Conservation (phyloP, 345 rosid genomes). For the Conringia planisiliqua region DNA sequence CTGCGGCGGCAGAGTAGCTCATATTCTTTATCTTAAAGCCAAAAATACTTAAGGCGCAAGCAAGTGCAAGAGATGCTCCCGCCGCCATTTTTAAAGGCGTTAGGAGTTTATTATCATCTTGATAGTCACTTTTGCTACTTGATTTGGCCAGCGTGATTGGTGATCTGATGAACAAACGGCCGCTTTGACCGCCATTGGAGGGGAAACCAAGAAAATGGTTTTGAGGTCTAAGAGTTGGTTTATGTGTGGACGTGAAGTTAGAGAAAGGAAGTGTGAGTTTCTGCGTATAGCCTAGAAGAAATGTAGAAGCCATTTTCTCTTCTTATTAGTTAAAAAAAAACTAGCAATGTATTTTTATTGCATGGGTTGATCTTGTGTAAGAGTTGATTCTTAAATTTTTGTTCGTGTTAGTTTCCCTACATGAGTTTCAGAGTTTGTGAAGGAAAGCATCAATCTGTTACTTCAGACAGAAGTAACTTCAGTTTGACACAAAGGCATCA, state of each 20-base stretch:
- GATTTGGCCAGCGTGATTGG: slow-evolving; percentile 22
- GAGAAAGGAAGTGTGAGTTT: slow-evolving; percentile 11
- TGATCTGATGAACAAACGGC: slow-evolving; percentile 10
- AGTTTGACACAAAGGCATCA: slow-evolving; percentile 31
- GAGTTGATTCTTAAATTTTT: neutral
- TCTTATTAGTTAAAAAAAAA: neutral
- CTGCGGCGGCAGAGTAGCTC: slow-evolving; percentile 44
- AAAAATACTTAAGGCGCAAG: slow-evolving; percentile 49
- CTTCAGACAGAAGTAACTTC: slow-evolving; percentile 32
- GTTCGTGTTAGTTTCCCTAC: neutral
- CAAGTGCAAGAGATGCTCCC: slow-evolving; percentile 45
- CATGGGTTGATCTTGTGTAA: neutral
- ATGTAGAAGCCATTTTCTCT: slow-evolving; percentile 37
- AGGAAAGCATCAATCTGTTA: slow-evolving; percentile 45
- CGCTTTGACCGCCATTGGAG: neutral
- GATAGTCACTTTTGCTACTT: slow-evolving; percentile 10
- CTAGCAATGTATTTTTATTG: neutral
- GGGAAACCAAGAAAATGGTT: slow-evolving; percentile 18
- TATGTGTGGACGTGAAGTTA: slow-evolving; percentile 9
- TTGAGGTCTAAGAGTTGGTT: neutral
- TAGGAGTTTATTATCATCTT: slow-evolving; percentile 1
- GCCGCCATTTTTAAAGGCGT: slow-evolving; percentile 16
- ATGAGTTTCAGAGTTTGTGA: slow-evolving; percentile 16
- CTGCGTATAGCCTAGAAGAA: slow-evolving; percentile 30
- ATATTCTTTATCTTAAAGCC: slow-evolving; percentile 29